Conservation (phyloP, 768 basidiomycete species). For the Trametes maxima region DNA sequence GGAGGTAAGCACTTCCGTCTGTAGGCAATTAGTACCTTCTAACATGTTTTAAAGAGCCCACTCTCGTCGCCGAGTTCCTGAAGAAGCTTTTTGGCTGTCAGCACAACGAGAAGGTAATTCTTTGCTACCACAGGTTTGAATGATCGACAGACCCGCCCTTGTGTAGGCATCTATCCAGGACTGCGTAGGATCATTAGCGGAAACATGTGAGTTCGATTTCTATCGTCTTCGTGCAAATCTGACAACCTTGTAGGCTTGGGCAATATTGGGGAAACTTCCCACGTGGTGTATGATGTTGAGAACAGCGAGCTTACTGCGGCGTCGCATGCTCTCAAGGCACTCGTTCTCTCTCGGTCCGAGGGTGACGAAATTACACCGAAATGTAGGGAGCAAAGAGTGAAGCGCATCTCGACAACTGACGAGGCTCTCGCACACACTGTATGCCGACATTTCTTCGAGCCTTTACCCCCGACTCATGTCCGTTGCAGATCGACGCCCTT, state of each 20-base stretch:
- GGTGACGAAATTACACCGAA: slow-evolving; percentile 43
- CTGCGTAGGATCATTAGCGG: slow-evolving; percentile 61
- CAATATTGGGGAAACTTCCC: slow-evolving; percentile 63
- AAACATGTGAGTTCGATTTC: slow-evolving; percentile 50
- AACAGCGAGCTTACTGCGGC: slow-evolving; percentile 45
- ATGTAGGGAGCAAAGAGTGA: slow-evolving; percentile 47
- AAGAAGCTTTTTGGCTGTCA: slow-evolving; percentile 70
- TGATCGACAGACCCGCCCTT: neutral
- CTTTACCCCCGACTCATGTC: slow-evolving; percentile 13
- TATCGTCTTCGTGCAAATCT: neutral
- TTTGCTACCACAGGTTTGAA: neutral
- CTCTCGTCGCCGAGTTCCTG: slow-evolving; percentile 59
- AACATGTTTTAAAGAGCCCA: slow-evolving; percentile 52
- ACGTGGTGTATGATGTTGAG: slow-evolving; percentile 54
- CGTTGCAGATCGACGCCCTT: slow-evolving; percentile 43
- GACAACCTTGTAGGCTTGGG: slow-evolving; percentile 47
- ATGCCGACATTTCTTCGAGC: slow-evolving; percentile 23
- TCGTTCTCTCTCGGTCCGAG: slow-evolving; percentile 33
- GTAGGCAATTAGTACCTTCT: too few relatives aligned
- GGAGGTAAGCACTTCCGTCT: slow-evolving; percentile 35
- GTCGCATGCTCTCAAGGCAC: slow-evolving; percentile 40
- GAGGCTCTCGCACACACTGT: slow-evolving; percentile 48
- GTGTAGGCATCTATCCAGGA: slow-evolving; percentile 75
- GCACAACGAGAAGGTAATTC: slow-evolving; percentile 75
- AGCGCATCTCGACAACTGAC: slow-evolving; percentile 46